A percentile compares a stretch with the other conserved stretches of the same genome.
These are phyloP conservation scores for Saccharum spontaneum DNA, from an alignment of 176 grass and related monocot species.

Conservation along the genomic window DNA sequence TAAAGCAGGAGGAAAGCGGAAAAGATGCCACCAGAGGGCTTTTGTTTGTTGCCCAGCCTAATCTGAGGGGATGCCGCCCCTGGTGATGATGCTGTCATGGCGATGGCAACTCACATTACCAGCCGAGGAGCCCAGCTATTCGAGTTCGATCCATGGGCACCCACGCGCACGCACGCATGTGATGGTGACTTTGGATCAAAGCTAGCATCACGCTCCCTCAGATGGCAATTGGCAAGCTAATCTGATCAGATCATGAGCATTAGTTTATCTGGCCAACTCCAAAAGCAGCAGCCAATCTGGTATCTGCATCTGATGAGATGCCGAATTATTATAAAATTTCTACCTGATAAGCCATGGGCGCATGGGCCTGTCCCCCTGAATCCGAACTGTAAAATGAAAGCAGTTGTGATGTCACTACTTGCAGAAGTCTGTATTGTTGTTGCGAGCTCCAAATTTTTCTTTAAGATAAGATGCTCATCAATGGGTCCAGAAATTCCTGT, in stretches of 20 bases:
- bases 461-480: too few species aligned
- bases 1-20: neutral
- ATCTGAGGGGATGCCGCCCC: conserved; percentile 1
- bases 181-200: conserved; percentile 56
- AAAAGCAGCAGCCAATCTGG: conserved; percentile 38
- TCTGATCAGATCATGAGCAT: conserved; percentile 7
- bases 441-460: neutral
- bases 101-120: conserved; percentile 28
- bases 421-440: neutral
- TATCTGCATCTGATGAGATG: conserved; percentile 40
- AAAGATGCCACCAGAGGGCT: neutral
- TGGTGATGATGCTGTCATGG: conserved; percentile 9
- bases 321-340: conserved; percentile 16
- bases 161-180: conserved; percentile 27
- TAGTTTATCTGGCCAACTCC: conserved; percentile 36
- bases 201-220: conserved; percentile 32
- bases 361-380: conserved; percentile 18
- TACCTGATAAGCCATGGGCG: conserved; percentile 22
- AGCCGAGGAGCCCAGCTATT: conserved; percentile 14
- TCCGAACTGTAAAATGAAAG: conserved; percentile 30
- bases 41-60: conserved; percentile 28
- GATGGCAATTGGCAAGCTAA: neutral
- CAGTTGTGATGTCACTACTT: neutral
- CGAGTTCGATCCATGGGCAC: neutral
- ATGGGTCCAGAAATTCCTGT: neutral